Percentiles rank a stretch among this genome's conserved stretches.
Evolutionary conservation across 805 yeast genomes (phyloP).

Genomic region (Saturnispora saitoi): DNA sequence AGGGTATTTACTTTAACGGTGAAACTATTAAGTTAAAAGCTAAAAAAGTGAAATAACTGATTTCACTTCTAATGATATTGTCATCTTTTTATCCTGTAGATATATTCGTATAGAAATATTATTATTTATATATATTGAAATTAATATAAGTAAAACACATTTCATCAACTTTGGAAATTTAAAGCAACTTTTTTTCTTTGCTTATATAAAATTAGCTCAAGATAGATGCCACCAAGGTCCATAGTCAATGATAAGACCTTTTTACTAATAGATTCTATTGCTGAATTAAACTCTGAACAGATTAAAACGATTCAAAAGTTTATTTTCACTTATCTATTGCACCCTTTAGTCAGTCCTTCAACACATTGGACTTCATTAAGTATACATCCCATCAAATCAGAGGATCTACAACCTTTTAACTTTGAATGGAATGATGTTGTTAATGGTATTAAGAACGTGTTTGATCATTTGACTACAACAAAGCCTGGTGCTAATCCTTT

Average conservation of each 20-base stretch:
- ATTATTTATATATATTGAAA: background rate
- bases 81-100: conserved; percentile 1
- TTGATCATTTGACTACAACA: background rate
- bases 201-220: background rate
- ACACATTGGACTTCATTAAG: background rate
- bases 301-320: conserved; percentile 1
- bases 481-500: background rate
- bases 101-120: conserved; percentile 1
- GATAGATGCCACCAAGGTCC: conserved; percentile 3
- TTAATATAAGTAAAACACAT: background rate
- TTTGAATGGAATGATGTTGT: background rate
- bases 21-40: conserved; percentile 88
- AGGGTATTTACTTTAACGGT: conserved; percentile 86
- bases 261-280: background rate
- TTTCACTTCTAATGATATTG: background rate
- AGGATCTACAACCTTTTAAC: background rate
- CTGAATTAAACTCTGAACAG: background rate
- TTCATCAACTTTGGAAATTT: background rate
- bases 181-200: background rate
- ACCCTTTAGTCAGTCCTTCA: background rate
- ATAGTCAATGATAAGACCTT: background rate
- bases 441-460: conserved; percentile 3
- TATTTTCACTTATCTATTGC: background rate
- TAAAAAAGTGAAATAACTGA: conserved; percentile 75
- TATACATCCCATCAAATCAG: conserved; percentile 1